Conservation (phyloP, 2,329 filamentous ascomycete species). For the Neophaeococcomyces aloes region DNA sequence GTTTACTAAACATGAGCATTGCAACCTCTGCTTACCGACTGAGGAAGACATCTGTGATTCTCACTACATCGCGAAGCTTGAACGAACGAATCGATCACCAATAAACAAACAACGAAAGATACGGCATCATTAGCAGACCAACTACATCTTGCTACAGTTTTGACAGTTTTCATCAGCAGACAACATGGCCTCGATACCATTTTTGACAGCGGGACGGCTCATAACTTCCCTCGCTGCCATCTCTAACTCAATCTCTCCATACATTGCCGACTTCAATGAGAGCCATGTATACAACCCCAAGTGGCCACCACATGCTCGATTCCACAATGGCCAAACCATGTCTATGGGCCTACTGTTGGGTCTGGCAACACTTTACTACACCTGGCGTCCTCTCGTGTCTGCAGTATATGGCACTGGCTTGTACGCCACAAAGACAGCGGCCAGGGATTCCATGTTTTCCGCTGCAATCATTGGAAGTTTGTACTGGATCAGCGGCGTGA, state of each 20-base stretch:
- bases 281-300: slow-evolving; percentile 40
- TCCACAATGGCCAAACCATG: slow-evolving; percentile 47
- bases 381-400: slow-evolving; percentile 8
- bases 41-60: no score
- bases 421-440: slow-evolving; percentile 1
- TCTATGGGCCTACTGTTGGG: slow-evolving; percentile 32
- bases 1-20: no score
- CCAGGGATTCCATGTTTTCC: slow-evolving; percentile 17
- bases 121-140: no score
- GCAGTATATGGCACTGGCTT: neutral
- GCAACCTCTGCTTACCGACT: no score
- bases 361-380: slow-evolving; percentile 10
- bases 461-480: slow-evolving; percentile 33
- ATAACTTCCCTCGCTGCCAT: slow-evolving; percentile 17
- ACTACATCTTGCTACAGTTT: no score
- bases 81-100: no score
- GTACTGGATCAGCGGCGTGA: slow-evolving; percentile 36
- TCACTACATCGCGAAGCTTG: no score
- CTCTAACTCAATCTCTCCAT: slow-evolving; percentile 18
- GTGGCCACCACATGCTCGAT: slow-evolving; percentile 43
- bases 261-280: slow-evolving; percentile 31
- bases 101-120: no score
- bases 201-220: slow-evolving; percentile 10
- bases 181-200: slow-evolving; percentile 5
- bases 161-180: no score